These are phyloP conservation scores for Pichia sp. DNA, from an alignment of 1,139 yeast species.

Conservation along the genomic window DNA sequence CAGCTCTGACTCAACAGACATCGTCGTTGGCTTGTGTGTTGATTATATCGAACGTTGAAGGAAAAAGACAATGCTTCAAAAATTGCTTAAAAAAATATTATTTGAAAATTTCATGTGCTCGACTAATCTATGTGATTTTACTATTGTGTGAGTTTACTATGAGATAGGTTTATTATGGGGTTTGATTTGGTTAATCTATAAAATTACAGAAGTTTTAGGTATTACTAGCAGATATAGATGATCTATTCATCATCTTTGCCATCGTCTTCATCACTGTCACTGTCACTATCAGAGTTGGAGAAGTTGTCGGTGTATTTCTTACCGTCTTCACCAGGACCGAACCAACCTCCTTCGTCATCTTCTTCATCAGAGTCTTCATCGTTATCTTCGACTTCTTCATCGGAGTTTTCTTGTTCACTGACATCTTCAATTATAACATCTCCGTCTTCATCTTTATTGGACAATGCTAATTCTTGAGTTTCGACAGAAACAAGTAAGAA, in stretches of 20 bases:
- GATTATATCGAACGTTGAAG: background rate
- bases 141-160: too few species aligned
- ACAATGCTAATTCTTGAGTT: conserved; percentile 1
- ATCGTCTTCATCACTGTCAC: conserved; percentile 16
- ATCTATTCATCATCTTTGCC: background rate
- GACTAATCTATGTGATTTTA: background rate
- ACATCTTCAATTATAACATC: conserved; percentile 30
- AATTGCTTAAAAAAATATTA: background rate
- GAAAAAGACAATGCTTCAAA: background rate
- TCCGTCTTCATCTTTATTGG: conserved; percentile 19
- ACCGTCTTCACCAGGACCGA: conserved; percentile 37
- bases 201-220: too few species aligned
- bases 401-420: conserved; percentile 28
- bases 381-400: conserved; percentile 20
- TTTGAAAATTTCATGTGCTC: background rate
- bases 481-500: conserved; percentile 25
- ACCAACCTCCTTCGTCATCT: conserved; percentile 39
- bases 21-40: background rate
- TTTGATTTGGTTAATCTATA: too few species aligned
- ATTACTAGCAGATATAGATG: too few species aligned
- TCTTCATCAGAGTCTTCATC: conserved; percentile 32
- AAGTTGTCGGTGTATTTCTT: conserved; percentile 29
- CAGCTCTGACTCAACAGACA: background rate
- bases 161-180: too few species aligned
- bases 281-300: conserved; percentile 22